Base-by-base conservation (phyloP, 768 basidiomycete species). In the Lepiota venenata region DNA sequence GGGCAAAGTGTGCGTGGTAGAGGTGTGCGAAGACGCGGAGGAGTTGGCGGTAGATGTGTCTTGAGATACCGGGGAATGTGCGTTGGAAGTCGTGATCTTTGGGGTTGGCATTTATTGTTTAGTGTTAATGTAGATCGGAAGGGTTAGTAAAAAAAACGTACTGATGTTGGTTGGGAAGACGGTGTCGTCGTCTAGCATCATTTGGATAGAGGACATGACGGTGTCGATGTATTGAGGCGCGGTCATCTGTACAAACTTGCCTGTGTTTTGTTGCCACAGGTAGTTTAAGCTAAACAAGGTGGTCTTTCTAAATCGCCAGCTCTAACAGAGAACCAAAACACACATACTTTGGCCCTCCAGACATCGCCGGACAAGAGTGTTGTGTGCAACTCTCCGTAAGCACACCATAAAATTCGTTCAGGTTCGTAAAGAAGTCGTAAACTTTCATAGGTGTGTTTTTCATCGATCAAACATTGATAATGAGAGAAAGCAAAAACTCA, bases 141-240 rank as follows among this genome's bases (percentile, higher is more conserved):
- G n/a, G n/a, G n/a, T n/a, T n/a, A n/a, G 25, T 25, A n/a, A 25
- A 2, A 25, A 25, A 25, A 25, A 25, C 84, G 58, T 73, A 91
- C 94, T 92, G 47, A 90, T 85, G 72, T 97, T 98, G 20, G 96
- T 98, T 7, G 96, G 96, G 74, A 98, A 98, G 36, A 87, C 83
- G 56, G 74, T 80, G 62, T 97, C 93, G 71, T 98, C 95, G 64
- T 98, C 93, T 35, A 98, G 79, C 29, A 97, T 77, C 64, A 95
- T 95, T 67, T 98, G 96, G 4, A 97, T 82, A 93, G 95, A 98
- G 16, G 95, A 94, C 90, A 98, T 94, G 52, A 98, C 96, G 67
- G 96, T 98, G 76, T 98, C 97, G 58, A 98, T 93, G 71, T 98
- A 98, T 8, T 93, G 94, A 4, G 95, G 93, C 12, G 96, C 96